A percentile compares a stretch with the other conserved stretches of the same genome.
Evolutionary conservation across 352 stramenopile species (phyloP).

Genomic region (Pythium dissotocum): DNA sequence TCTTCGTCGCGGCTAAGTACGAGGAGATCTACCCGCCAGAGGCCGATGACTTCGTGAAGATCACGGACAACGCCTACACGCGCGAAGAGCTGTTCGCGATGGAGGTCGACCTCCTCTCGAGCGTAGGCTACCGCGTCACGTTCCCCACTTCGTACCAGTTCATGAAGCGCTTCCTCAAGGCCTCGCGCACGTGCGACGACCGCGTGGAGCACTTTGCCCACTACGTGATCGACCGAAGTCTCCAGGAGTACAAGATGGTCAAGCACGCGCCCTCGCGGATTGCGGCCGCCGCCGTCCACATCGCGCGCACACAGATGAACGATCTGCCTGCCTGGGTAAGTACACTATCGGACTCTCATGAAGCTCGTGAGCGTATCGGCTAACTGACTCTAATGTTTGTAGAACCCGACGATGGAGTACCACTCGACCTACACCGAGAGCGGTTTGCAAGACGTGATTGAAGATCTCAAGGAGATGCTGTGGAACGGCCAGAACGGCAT

Average conservation of each 20-base stretch:
- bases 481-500: slow-evolving; percentile 71
- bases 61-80: slow-evolving; percentile 96
- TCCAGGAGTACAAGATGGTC: slow-evolving; percentile 99
- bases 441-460: slow-evolving; percentile 55
- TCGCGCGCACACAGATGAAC: slow-evolving; percentile 89
- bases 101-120: slow-evolving; percentile 74
- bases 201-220: slow-evolving; percentile 91
- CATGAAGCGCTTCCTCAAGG: slow-evolving; percentile 87
- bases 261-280: slow-evolving; percentile 97
- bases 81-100: slow-evolving; percentile 78
- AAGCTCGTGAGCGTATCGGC: not conserved
- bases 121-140: slow-evolving; percentile 77
- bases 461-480: slow-evolving; percentile 81
- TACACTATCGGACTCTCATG: slow-evolving; percentile 21
- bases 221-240: slow-evolving; percentile 97
- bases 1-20: slow-evolving; percentile 97
- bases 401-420: slow-evolving; percentile 73
- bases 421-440: slow-evolving; percentile 79
- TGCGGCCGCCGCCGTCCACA: slow-evolving; percentile 96
- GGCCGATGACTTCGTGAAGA: slow-evolving; percentile 95
- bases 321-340: slow-evolving; percentile 76
- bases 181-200: slow-evolving; percentile 66
- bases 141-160: slow-evolving; percentile 87
- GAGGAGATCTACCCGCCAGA: slow-evolving; percentile 97
- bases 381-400: slow-evolving; percentile 7